Evolutionary conservation across 2,329 filamentous ascomycete species (phyloP), one percentile per base, ranked within the genome.

Genomic region (Exophiala phaeomuriformis): DNA sequence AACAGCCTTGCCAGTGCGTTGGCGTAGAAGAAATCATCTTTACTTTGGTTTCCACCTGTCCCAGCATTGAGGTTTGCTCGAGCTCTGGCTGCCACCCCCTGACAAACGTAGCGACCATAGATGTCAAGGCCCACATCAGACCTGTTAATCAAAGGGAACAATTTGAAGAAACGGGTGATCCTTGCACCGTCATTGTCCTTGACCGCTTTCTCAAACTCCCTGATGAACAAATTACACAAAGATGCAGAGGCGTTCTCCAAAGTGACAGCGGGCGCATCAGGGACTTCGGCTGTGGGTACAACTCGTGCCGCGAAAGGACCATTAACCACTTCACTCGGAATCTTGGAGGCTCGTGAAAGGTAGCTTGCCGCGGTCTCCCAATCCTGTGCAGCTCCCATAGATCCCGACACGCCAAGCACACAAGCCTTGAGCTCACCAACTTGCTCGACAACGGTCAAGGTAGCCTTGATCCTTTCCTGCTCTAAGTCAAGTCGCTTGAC

Each of bases 351-450:
- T 42, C 91, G 82, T 59, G 86, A 82, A 54, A 98, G 79, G 69
- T 97, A 97, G 44, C 81, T 86, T 1, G 93, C 93, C 2, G 93
- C 93, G 2, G 89, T 93, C 71, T 98, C 93, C 93, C 93, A 98
- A 73, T 98, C 93, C 70, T 98, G 93, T 40, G 93, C 89, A 3
- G 90, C 91, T 33, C 91, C 93, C 93, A 98, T 98, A 55, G 88
- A 94, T 12, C 90, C 93, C 29, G 91, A 84, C 7, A 97, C 90
- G 41, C 93, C 93, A 56, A 96, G 82, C 35, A 97, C 88, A 68
- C 93, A 98, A 5, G 93, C 88, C 72, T 97, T 97, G 61, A 98
- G 84, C 76, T 98, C 93, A 3, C 88, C 87, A 9, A 98, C 91
- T 72, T 96, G 90, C 70, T 97, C 91, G 7, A 97, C 93, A 2